Base-by-base conservation (phyloP, 441 rosid species). In the Oxalis stricta region DNA sequence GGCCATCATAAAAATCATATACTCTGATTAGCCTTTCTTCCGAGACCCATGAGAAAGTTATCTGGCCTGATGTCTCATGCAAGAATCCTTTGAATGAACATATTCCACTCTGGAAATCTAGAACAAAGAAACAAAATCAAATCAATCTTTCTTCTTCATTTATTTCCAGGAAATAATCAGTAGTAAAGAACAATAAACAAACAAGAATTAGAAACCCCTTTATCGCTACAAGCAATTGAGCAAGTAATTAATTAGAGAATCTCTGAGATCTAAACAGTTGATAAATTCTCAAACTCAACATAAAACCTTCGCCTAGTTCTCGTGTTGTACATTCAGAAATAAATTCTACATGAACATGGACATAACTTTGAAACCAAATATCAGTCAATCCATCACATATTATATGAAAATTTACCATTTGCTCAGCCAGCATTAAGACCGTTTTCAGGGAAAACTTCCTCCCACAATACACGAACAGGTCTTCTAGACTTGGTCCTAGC, bases 21-120 rank as follows among this genome's bases (percentile, higher is more conserved):
- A 77, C 96, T n/a, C 96, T 86, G 96, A 68, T 79, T 83, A 26
- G 99, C 99, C 69, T 83, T 84, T 12, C 88, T 74, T 10, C 92
- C 91, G 23, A 84, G 77, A 31, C 95, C 97, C 95, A 88, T 88
- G 43, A 88, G 88, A 33, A 84, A 88, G 76, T 88, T 84, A 70
- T 88, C 97, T 0, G 97, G 97, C 46, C 84, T 84, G 19, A 88
- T 84, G 56, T 84, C 95, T 70, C 95, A 77, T 53, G 84, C 95
- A 46, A 88, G 65, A 69, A 77, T 84, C 18, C 95, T 94, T 67
- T 5, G 95, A 79, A 58, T 89, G 94, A 36, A 77, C 82, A 56
- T 65, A 84, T 31, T 82, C 95, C 50, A 84, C 82, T 59, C 97
- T 82, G 15, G 97, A 71, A 19, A 88, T 71, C 97, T 88, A 49